These are phyloP conservation scores for Pythium phragmitis DNA, from an alignment of 352 stramenopile genomes.

Conservation along the genomic window DNA sequence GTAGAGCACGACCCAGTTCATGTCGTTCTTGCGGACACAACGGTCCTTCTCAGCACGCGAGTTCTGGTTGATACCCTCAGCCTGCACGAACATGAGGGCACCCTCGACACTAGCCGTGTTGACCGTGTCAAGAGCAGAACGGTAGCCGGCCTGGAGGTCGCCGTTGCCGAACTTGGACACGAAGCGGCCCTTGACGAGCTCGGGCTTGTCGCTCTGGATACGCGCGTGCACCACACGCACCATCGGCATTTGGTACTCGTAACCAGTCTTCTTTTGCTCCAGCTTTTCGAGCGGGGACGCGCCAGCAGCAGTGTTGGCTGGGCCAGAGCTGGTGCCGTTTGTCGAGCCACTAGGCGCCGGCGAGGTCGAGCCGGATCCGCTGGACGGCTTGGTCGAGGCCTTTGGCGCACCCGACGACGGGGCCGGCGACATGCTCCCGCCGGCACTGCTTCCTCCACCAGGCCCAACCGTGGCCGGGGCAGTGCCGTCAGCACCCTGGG, in stretches of 20 bases:
- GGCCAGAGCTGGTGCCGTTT: background rate
- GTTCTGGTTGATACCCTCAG: slow-evolving; percentile 73
- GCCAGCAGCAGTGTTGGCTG: slow-evolving; percentile 3
- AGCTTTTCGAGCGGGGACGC: slow-evolving; percentile 31
- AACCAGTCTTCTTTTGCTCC: slow-evolving; percentile 33
- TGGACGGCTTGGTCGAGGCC: slow-evolving; percentile 13
- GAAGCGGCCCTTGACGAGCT: slow-evolving; percentile 53
- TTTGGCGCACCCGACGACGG: background rate
- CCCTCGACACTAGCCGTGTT: slow-evolving; percentile 76
- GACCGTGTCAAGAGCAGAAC: slow-evolving; percentile 60
- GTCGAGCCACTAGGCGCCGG: background rate
- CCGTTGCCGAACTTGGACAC: slow-evolving; percentile 56
- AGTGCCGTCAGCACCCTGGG: background rate
- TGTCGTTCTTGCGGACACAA: slow-evolving; percentile 55
- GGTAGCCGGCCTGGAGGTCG: slow-evolving; percentile 52
- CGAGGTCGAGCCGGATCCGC: slow-evolving; percentile 10
- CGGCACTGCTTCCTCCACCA: background rate
- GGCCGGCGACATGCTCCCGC: slow-evolving; percentile 6
- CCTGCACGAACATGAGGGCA: slow-evolving; percentile 79
- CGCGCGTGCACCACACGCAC: slow-evolving; percentile 67
- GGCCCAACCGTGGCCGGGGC: slow-evolving; percentile 2
- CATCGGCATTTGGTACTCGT: slow-evolving; percentile 59
- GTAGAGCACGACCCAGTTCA: slow-evolving; percentile 54
- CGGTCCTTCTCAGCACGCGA: slow-evolving; percentile 40
- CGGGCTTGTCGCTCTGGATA: slow-evolving; percentile 67